Percentiles rank a stretch among this genome's conserved stretches.
These are phyloP conservation scores for Hordeum vulgare DNA, from an alignment of 176 grass and related monocot species.

Conservation along the genomic window DNA sequence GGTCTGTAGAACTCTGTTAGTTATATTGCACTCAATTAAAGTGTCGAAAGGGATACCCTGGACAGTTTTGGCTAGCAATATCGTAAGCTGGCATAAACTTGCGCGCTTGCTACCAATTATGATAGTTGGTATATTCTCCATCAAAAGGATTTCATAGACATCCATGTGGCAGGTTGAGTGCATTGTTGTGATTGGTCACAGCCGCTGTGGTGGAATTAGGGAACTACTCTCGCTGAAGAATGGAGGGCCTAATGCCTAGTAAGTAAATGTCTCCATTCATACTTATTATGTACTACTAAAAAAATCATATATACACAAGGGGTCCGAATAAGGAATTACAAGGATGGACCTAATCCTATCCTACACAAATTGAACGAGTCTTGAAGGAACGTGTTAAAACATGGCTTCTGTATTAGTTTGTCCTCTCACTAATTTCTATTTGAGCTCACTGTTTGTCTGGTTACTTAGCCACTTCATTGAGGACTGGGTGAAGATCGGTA, in stretches of 20 bases:
- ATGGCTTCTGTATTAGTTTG: neutral
- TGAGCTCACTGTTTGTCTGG: conserved; percentile 3
- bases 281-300: neutral
- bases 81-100: neutral
- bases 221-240: conserved; percentile 61
- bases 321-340: neutral
- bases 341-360: neutral
- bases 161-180: conserved; percentile 47
- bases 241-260: conserved; percentile 31
- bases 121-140: neutral
- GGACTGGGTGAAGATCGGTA: conserved; percentile 63
- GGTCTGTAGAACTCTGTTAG: neutral
- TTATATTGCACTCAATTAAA: neutral
- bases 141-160: neutral
- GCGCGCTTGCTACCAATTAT: neutral
- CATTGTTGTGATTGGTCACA: conserved; percentile 81
- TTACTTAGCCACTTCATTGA: conserved; percentile 56
- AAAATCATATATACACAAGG: neutral
- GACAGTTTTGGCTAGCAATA: neutral
- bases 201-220: conserved; percentile 77
- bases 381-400: neutral
- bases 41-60: neutral
- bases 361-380: neutral
- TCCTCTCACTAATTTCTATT: neutral
- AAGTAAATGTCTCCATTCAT: neutral